Percentiles rank a stretch among this genome's conserved stretches.
These are phyloP conservation scores for Phoenix roebelenii DNA, from an alignment of 176 grass and related monocot genomes.

Conservation along the genomic window DNA sequence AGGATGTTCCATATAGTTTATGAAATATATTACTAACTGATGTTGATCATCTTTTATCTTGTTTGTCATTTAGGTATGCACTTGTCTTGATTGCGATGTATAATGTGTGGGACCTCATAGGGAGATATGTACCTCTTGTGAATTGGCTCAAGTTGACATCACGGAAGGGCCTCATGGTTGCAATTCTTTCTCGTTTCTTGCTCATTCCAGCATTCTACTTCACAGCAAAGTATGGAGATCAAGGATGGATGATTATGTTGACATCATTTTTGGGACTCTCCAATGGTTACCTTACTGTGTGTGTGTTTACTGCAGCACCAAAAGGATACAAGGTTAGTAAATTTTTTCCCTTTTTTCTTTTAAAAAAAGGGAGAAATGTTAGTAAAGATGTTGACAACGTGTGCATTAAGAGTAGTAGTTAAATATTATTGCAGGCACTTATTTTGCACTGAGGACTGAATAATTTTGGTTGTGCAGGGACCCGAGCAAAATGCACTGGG, in stretches of 20 bases:
- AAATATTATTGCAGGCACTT: too few relatives aligned
- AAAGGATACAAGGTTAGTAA: conserved; percentile 58
- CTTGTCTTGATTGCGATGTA: conserved; percentile 55
- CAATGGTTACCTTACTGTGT: conserved; percentile 62
- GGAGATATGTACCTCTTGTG: conserved; percentile 55
- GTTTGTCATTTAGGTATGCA: conserved; percentile 37
- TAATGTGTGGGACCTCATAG: conserved; percentile 54
- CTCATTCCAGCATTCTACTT: conserved; percentile 68
- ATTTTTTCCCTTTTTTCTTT: too few relatives aligned
- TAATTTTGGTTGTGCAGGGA: conserved; percentile 31
- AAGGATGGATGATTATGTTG: conserved; percentile 66
- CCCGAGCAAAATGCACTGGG: conserved; percentile 68
- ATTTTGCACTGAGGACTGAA: too few relatives aligned
- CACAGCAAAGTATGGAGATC: conserved; percentile 45
- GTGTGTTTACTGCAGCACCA: conserved; percentile 45
- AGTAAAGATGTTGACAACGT: too few relatives aligned
- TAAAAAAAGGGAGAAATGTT: too few relatives aligned
- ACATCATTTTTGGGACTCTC: conserved; percentile 47
- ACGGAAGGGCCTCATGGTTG: conserved; percentile 34
- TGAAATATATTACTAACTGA: too few relatives aligned
- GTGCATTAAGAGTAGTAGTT: too few relatives aligned
- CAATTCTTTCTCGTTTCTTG: conserved; percentile 33
- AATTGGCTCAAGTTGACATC: conserved; percentile 39
- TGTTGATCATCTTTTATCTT: background rate
- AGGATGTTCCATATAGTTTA: too few relatives aligned